Base-by-base conservation (phyloP, 345 rosid genomes). In the Aquilaria sinensis region DNA sequence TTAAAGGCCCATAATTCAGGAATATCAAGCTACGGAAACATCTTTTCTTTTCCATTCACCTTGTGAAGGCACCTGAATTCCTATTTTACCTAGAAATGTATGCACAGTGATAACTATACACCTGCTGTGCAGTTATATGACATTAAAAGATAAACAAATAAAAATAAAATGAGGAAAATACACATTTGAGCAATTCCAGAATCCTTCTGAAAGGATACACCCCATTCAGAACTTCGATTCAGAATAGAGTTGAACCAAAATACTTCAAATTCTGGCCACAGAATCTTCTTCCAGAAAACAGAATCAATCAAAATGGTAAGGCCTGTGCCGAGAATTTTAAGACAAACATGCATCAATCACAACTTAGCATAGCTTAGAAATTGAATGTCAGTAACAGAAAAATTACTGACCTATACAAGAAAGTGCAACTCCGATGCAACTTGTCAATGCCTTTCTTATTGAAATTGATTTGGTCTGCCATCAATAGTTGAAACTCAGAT, bases 251-350 rank as follows among this genome's bases (percentile, higher is more conserved):
- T 94, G 81, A 94, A 94, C 97, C 96, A 94, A 30, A 90, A 76
- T 75, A 94, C 97, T 86, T 90, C 88, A 72, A 94, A 88, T 73
- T 94, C 97, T 62, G 97, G 97, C 97, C 97, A 94, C 62, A 80
- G 58, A 57, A 81, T 67, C 72, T 65, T 83, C 84, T 80, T 87
- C 97, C 99, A 94, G 92, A 90, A 81, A 66, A 94, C 68, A 58
- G 99, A 90, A 80, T 94, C 97, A 76, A 94, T 83, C 67, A 73
- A 60, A 37, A 78, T 57, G 46, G 96, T 82, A 66, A 94, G 78
- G 76, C 95, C 99, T 94, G 97, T 63, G 50, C 56, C 45, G 67
- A 77, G 54, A 60, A 77, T 67, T 62, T 51, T 51, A 71, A 52
- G 48, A 67, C 68, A 70, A 58, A 65, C 58, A 37, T 41, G 43